Evolutionary conservation across 805 yeast species (phyloP), one percentile per base, ranked within the genome.

Genomic region (Debaryomyces prosopidis): DNA sequence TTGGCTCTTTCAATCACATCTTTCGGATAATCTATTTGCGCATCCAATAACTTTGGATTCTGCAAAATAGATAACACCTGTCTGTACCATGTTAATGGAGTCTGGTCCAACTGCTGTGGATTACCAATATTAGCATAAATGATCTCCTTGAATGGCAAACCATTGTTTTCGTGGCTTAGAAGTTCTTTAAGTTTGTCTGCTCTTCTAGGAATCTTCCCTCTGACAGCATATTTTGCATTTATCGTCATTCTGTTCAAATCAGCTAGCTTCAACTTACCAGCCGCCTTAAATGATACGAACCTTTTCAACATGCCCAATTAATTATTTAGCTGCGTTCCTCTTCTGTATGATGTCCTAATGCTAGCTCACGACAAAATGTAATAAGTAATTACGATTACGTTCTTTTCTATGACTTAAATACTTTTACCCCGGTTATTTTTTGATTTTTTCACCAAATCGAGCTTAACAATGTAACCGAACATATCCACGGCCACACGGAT

Each of bases 91-190:
- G 96, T 88, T 56, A 94, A 75, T 1, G 99, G 99, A 58, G 84
- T 79, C 66, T 94, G 99, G 55, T 89, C 92, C 61, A 94, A 76
- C 64, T 92, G 98, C 68, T 94, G 99, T 2, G 99, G 99, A 63
- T 94, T 94, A 26, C 99, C 99, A 51, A 94, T 94, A 63, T 94
- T 94, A 51, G 97, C 94, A 58, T 82, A 84, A 62, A 95, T 86
- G 57, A 94, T 87, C 48, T 79, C 71, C 36, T 78, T 68, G 61
- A 90, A 94, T 0, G 96, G 96, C 52, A 89, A 70, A 19, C 87
- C 84, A 33, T 79, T 73, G 2, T 69, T 69, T 35, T 69, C 62
- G 9, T 65, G 62, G 17, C 55, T 49, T 33, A 94, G 73, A 53
- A 80, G 77, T 8, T 66, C 69, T 47, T 84, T 76, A 47, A 94